These are phyloP conservation scores for Podaxis sp. DNA, from an alignment of 768 basidiomycete genomes.

Conservation along the genomic window DNA sequence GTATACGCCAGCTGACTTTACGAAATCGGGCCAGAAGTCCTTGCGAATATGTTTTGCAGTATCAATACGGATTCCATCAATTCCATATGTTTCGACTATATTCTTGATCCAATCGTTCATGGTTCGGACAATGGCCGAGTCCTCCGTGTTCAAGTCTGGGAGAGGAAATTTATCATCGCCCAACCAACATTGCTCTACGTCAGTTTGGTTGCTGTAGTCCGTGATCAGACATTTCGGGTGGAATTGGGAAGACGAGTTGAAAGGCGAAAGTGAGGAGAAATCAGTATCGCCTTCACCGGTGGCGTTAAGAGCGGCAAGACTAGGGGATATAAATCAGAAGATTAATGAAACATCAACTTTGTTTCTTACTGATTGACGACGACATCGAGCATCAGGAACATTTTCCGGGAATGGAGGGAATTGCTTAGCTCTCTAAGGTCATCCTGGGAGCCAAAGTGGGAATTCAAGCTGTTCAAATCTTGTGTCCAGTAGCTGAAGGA, in stretches of 20 bases:
- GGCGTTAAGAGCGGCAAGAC: constrained; percentile 21
- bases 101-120: constrained; percentile 61
- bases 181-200: constrained; percentile 70
- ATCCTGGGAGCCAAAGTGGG: constrained; percentile 65
- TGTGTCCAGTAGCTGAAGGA: constrained; percentile 41
- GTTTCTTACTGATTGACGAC: constrained; percentile 70
- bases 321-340: constrained; percentile 1
- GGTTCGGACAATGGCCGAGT: constrained; percentile 47
- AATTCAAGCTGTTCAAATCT: constrained; percentile 62
- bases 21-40: constrained; percentile 69
- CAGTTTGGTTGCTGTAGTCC: constrained; percentile 58
- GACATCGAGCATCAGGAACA: constrained; percentile 70
- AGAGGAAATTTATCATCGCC: constrained; percentile 67
- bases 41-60: constrained; percentile 58
- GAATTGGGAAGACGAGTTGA: constrained; percentile 34
- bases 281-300: constrained; percentile 22
- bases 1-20: constrained; percentile 61
- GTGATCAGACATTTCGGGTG: constrained; percentile 69
- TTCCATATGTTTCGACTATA: constrained; percentile 54
- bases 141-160: constrained; percentile 71
- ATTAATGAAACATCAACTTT: constrained; percentile 17
- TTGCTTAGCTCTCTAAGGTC: constrained; percentile 67
- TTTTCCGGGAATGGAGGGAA: constrained; percentile 64
- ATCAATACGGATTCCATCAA: constrained; percentile 76
- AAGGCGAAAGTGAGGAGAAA: constrained; percentile 30